A percentile compares a stretch with the other conserved stretches of the same genome.
These are phyloP conservation scores for Thielaviopsis punctulata DNA, from an alignment of 2,329 filamentous ascomycete species.

Conservation along the genomic window DNA sequence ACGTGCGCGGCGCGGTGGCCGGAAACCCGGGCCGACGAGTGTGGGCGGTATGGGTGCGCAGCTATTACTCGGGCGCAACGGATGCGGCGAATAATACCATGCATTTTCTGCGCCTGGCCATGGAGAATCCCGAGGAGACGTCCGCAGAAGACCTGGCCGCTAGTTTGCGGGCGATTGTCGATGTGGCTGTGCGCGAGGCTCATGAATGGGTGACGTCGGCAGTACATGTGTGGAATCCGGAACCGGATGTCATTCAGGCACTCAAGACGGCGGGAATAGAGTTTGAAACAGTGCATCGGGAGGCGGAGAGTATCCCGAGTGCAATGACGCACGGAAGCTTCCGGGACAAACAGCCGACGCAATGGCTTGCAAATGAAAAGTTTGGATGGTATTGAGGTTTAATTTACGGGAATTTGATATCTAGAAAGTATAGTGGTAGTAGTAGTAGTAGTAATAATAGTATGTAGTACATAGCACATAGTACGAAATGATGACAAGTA, in stretches of 20 bases:
- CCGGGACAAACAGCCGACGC: conserved; percentile 22
- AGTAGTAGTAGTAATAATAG: no score
- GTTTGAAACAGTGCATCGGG: conserved; percentile 34
- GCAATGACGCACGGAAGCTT: conserved; percentile 44
- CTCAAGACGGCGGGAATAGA: conserved; percentile 30
- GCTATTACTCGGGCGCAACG: conserved; percentile 37
- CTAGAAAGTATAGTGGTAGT: background rate
- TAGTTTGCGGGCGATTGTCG: conserved; percentile 45
- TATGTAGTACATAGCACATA: no score
- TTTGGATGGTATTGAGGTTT: conserved; percentile 52
- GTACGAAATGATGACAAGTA: background rate
- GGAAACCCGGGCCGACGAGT: conserved; percentile 30
- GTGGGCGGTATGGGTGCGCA: conserved; percentile 58
- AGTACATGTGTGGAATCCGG: conserved; percentile 75
- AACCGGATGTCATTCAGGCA: conserved; percentile 30
- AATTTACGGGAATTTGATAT: background rate
- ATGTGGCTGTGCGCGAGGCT: conserved; percentile 53
- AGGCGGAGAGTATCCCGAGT: conserved; percentile 51
- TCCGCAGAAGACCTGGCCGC: conserved; percentile 27
- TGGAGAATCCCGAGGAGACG: conserved; percentile 36
- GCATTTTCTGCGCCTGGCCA: conserved; percentile 49
- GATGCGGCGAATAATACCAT: conserved; percentile 45
- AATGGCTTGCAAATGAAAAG: conserved; percentile 64
- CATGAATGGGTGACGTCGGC: conserved; percentile 49
- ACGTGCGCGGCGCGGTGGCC: conserved; percentile 54